Evolutionary conservation across 108 stramenopile genomes (phyloP).

Genomic region (Skeletonema potamos): DNA sequence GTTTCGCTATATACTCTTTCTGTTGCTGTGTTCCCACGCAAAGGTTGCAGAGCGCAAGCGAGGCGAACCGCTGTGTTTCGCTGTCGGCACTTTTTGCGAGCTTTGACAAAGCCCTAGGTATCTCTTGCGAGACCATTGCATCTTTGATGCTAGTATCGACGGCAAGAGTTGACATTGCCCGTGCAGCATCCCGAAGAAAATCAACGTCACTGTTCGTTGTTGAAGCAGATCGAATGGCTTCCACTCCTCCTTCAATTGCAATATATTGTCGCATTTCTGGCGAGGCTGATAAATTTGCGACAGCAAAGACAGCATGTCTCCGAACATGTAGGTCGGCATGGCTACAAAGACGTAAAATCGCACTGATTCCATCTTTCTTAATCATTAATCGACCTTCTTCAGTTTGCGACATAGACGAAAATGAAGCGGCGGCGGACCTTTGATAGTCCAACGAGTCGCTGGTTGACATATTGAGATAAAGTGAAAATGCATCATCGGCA

Average conservation of each 20-base stretch:
- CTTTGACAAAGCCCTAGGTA: slow-evolving; percentile 64
- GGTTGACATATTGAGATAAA: slow-evolving; percentile 63
- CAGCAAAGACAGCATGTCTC: slow-evolving; percentile 63
- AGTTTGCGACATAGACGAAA: slow-evolving; percentile 73
- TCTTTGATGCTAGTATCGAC: slow-evolving; percentile 53
- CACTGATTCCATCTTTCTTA: slow-evolving; percentile 58
- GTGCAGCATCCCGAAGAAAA: slow-evolving; percentile 74
- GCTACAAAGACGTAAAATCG: slow-evolving; percentile 62
- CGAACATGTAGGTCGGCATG: slow-evolving; percentile 61
- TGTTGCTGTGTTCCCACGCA: slow-evolving; percentile 37
- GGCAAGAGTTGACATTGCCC: slow-evolving; percentile 68
- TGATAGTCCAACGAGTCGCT: slow-evolving; percentile 73
- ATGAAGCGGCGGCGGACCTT: slow-evolving; percentile 81
- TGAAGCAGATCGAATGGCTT: slow-evolving; percentile 73
- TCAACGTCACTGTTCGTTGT: slow-evolving; percentile 65
- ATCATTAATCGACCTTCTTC: slow-evolving; percentile 65
- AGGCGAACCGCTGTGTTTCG: slow-evolving; percentile 77
- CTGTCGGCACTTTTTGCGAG: slow-evolving; percentile 78
- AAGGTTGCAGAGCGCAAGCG: slow-evolving; percentile 77
- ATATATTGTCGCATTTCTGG: slow-evolving; percentile 71
- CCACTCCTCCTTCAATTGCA: slow-evolving; percentile 82
- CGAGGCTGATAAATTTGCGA: slow-evolving; percentile 75
- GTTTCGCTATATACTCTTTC: slow-evolving; percentile 46
- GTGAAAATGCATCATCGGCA: slow-evolving; percentile 53
- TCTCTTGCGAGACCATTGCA: slow-evolving; percentile 51